Base-by-base conservation (phyloP, 2,329 filamentous ascomycete genomes). In the Ascochyta rabiei region DNA sequence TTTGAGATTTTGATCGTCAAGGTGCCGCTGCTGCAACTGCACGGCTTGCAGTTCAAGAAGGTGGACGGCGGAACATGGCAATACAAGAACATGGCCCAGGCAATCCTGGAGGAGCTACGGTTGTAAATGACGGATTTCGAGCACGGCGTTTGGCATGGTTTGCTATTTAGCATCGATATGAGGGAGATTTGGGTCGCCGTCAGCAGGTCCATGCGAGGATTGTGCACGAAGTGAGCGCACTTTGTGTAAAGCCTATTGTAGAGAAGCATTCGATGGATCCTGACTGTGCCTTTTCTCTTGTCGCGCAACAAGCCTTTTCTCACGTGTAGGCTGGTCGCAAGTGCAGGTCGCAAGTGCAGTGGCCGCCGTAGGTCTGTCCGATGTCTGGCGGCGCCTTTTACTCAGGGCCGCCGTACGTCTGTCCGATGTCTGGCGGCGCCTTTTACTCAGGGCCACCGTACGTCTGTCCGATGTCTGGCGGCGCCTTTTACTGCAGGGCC, bases 1-100 rank as follows among this genome's bases (percentile, higher is more conserved):
- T 99, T 98, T 71, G 95, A 99, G 73, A 96, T 98, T 60, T 87
- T 97, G 64, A 95, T 99, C 64, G 95, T 99, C 73, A 99, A 99
- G 78, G 92, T 99, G 23, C 95, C 95, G 12, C 80, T 99, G 46
- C 86, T 99, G 57, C 92, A 89, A 37, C 79, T 99, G 53, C 93
- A 99, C 71, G 95, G 95, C 43, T 93, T 99, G 58, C 95, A 98
- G 75, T 99, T 99, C 81, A 99, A 99, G 82, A 92, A 95, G 72
- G 88, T 98, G 64, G 86, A 90, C 53, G 93, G 95, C 31, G 93
- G 96, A 56, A 98, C 95, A 54, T 98, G 93, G 93, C 93, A 97
- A 76, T 99, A 96, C 79, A 96, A 97, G 81, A 93, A 91, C 70
- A 96, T 98, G 92, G 95, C 95, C 31, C 93, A 96, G 76, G 92